phyloP scores from a whole-genome alignment of 2,329 filamentous ascomycete species.

The Aspergillus pseudoterreus region DNA sequence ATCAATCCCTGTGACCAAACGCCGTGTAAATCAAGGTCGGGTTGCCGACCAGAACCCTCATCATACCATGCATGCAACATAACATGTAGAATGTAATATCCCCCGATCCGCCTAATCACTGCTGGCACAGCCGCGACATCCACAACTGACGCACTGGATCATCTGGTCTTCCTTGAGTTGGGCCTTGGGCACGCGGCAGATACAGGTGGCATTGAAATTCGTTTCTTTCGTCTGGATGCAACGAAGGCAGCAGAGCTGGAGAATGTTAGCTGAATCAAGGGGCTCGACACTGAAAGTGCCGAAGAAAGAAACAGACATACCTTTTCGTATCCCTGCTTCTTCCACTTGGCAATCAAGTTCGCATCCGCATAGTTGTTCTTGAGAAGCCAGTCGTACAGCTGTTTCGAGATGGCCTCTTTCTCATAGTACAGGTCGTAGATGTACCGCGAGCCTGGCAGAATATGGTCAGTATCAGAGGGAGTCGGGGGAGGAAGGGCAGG shows the following conservation, averaged over 20 bases:
- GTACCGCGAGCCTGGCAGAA: constrained; percentile 63
- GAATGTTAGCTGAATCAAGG: background rate
- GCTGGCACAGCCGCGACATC: constrained; percentile 85
- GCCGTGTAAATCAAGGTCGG: background rate
- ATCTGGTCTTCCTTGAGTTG: constrained; percentile 86
- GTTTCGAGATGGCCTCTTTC: constrained; percentile 89
- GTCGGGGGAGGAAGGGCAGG: background rate
- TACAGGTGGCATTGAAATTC: constrained; percentile 96
- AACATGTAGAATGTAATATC: background rate
- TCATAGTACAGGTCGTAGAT: constrained; percentile 98
- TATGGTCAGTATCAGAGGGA: too few relatives aligned
- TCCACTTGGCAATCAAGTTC: constrained; percentile 98
- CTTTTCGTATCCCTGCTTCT: constrained; percentile 99
- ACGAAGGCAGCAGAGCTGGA: constrained; percentile 81
- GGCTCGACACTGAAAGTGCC: too few relatives aligned
- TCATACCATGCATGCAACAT: background rate
- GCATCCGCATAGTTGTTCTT: constrained; percentile 96
- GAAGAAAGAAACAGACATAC: constrained; percentile 41
- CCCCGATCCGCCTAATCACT: constrained; percentile 56
- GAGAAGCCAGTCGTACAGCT: constrained; percentile 90
- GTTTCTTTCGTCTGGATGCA: constrained; percentile 99
- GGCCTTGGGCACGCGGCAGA: constrained; percentile 88
- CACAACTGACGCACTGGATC: constrained; percentile 92
- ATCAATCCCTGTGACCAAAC: constrained; percentile 2
- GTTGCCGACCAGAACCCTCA: background rate